phyloP scores from a whole-genome alignment of 257 asterid species.

The Solanum sejunctum region DNA sequence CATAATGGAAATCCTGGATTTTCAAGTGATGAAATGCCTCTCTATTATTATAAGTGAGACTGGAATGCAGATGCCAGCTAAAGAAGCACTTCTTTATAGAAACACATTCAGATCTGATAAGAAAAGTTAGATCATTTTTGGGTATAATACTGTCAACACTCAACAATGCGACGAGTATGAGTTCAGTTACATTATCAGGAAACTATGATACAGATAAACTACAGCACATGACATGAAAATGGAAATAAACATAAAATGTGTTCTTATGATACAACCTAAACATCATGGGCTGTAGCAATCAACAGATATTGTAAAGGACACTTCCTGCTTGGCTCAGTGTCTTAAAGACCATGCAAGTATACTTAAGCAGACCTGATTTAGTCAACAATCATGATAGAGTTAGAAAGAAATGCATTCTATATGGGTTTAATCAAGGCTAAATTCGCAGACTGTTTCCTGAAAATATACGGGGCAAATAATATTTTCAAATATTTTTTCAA shows the following conservation, averaged over 20 bases:
- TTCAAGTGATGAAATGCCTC: neutral
- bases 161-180: neutral
- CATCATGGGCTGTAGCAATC: neutral
- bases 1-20: neutral
- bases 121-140: neutral
- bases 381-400: neutral
- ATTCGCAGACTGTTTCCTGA: neutral
- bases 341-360: neutral
- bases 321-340: neutral
- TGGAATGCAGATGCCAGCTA: neutral
- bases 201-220: neutral
- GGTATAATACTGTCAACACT: neutral
- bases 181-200: neutral
- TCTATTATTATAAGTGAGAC: neutral
- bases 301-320: neutral
- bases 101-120: neutral
- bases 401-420: neutral
- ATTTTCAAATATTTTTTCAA: neutral
- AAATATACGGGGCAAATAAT: neutral
- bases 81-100: neutral
- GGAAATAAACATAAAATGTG: neutral
- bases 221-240: neutral
- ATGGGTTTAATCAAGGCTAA: neutral
- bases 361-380: neutral
- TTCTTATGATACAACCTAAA: neutral